Percentiles rank a stretch among this genome's conserved stretches.
These are phyloP conservation scores for Fusarium sp. DNA, from an alignment of 2,329 filamentous ascomycete species.

Conservation along the genomic window DNA sequence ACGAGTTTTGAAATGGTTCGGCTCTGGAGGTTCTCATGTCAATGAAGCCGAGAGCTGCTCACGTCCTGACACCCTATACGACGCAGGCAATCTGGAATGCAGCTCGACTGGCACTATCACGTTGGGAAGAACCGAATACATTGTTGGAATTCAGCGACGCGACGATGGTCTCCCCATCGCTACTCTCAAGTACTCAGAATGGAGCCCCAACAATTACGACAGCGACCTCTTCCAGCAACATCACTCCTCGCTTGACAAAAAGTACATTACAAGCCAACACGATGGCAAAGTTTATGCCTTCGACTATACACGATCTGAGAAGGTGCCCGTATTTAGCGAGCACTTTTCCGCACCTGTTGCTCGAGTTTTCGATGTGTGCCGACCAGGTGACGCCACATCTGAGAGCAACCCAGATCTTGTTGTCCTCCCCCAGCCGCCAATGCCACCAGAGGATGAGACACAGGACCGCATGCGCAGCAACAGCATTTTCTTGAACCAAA, in stretches of 20 bases:
- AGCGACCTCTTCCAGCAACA: constrained; percentile 89
- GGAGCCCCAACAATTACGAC: constrained; percentile 92
- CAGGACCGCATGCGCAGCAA: constrained; percentile 65
- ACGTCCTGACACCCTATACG: constrained; percentile 72
- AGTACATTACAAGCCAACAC: constrained; percentile 87
- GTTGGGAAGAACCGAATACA: constrained; percentile 89
- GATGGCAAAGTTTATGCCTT: constrained; percentile 87
- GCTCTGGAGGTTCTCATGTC: constrained; percentile 74
- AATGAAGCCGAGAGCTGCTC: constrained; percentile 81
- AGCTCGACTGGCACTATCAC: constrained; percentile 83
- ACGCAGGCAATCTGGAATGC: constrained; percentile 78
- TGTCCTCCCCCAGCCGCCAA: constrained; percentile 84
- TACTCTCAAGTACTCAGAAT: constrained; percentile 92
- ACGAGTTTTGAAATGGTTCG: constrained; percentile 84
- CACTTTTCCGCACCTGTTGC: constrained; percentile 82
- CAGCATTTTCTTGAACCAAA: constrained; percentile 87
- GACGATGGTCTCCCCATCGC: constrained; percentile 81
- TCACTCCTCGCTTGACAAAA: constrained; percentile 80
- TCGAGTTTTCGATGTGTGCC: constrained; percentile 87
- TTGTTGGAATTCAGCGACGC: constrained; percentile 82
- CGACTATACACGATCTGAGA: constrained; percentile 69
- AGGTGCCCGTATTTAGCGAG: constrained; percentile 71
- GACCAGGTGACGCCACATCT: constrained; percentile 71
- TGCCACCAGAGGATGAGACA: constrained; percentile 65
- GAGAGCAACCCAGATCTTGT: constrained; percentile 81